Base-by-base conservation (phyloP, 208 protist genomes). In the Trypanosoma avium region DNA sequence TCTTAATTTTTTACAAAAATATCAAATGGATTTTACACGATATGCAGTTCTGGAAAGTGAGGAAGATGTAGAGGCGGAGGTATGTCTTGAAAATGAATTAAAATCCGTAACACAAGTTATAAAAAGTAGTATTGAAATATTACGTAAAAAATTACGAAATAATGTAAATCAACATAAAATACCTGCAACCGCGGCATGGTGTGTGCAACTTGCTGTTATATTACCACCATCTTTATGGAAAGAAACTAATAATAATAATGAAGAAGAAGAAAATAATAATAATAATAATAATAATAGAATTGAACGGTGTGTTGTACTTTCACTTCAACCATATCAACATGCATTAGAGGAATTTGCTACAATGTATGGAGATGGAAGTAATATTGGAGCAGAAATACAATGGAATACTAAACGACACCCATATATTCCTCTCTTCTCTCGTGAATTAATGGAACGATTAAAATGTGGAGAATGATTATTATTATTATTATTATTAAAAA, bases 371-470 rank as follows among this genome's bases (percentile, higher is more conserved):
- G 19, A n/a, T 24, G 47, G 38, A 13, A 19, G 24, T n/a, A 27
- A 1, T 21, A 38, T 32, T 19, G 67, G 26, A 43, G 38, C 46
- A 48, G 73, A 79, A 38, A 72, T 92, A 17, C 42, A 52, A 15
- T 94, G 84, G 84, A 94, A 94, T 46, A 83, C 77, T 12, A 77
- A 84, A 62, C 79, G 80, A 38, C 89, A 95, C 57, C 73, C 67
- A 40, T 84, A 86, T 59, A 71, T 86, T n/a, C 67, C 84, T 7
- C 73, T 94, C 29, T 83, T 94, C 57, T 60, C 71, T 15, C 76
- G 81, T n/a, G 75, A 84, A 12, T 29, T 79, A 35, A 49, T 93
- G 42, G 79, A 85, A 65, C 68, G 69, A 24, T 60, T 92, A 24
- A 32, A 15, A 17, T n/a, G 26, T 30, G 19, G 15, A 50, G 24